Evolutionary conservation across 495 filamentous ascomycete genomes (phyloP).

Genomic region (Lophium mytilinum): DNA sequence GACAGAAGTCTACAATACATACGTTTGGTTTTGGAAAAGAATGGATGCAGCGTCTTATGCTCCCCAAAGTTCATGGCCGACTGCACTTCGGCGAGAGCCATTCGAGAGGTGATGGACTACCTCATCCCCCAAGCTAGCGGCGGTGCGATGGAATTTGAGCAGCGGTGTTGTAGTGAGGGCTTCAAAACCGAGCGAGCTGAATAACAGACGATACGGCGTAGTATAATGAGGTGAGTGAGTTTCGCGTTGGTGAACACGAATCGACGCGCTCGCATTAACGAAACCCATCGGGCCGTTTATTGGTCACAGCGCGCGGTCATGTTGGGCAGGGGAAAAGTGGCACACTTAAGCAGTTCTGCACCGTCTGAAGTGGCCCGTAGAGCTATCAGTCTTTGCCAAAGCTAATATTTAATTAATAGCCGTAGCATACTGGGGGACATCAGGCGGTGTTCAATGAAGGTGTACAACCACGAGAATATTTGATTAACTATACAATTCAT

Average conservation of each 20-base stretch:
- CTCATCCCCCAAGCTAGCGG: neutral
- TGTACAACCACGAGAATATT: too few relatives aligned
- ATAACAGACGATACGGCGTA: neutral
- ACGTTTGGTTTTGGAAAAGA: slow-evolving; percentile 28
- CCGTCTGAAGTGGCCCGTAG: too few relatives aligned
- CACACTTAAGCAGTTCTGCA: too few relatives aligned
- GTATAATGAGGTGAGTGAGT: neutral
- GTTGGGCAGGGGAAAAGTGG: too few relatives aligned
- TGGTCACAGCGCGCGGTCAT: too few relatives aligned
- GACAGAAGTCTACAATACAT: neutral
- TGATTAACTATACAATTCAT: too few relatives aligned
- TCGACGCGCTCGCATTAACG: neutral
- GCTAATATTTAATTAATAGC: too few relatives aligned
- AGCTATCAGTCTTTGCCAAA: too few relatives aligned
- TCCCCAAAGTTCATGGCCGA: slow-evolving; percentile 30
- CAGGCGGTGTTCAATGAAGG: too few relatives aligned
- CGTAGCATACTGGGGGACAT: too few relatives aligned
- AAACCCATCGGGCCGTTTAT: neutral
- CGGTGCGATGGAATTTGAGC: too few relatives aligned
- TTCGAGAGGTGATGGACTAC: slow-evolving; percentile 3
- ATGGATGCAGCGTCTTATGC: slow-evolving; percentile 29
- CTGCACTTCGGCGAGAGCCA: slow-evolving; percentile 28
- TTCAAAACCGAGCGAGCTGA: neutral
- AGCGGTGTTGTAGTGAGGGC: neutral
- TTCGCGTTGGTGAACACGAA: neutral